Evolutionary conservation across 2,329 filamentous ascomycete species (phyloP).

Genomic region (Fusarium incarnatum): DNA sequence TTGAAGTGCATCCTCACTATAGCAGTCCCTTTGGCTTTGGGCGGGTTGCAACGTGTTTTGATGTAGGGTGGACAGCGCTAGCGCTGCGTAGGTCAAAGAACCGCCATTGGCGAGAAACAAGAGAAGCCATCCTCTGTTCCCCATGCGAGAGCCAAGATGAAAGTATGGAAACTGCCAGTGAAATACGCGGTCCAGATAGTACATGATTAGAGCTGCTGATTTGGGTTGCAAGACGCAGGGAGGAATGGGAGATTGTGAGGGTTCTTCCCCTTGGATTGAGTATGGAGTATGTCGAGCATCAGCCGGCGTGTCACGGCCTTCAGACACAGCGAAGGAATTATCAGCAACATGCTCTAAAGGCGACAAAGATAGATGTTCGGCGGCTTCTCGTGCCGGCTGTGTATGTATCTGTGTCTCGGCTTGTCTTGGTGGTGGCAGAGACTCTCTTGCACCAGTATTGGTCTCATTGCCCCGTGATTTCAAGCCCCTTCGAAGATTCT

Average conservation of each 20-base stretch:
- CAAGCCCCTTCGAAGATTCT: neutral
- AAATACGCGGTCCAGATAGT: slow-evolving; percentile 4
- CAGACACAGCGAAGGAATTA: no score
- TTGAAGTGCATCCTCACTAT: neutral
- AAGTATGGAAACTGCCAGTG: neutral
- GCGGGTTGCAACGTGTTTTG: neutral
- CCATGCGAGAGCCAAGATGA: neutral
- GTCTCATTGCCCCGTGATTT: no score
- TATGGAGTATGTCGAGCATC: neutral
- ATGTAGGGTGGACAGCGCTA: neutral
- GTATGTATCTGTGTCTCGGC: rapidly evolving
- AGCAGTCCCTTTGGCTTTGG: neutral
- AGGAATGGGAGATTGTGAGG: neutral
- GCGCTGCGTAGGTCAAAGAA: neutral
- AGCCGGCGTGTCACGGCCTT: no score
- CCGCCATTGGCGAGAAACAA: neutral
- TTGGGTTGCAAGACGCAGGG: neutral
- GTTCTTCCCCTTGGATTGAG: neutral
- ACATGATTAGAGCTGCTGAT: neutral
- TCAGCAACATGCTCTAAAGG: rapidly evolving
- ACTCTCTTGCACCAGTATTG: no score
- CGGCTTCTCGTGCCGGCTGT: neutral
- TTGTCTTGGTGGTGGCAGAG: neutral
- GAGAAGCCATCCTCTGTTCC: neutral
- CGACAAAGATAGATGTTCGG: neutral